phyloP scores from a whole-genome alignment of 345 rosid genomes.

The Citrus mangshanensis region DNA sequence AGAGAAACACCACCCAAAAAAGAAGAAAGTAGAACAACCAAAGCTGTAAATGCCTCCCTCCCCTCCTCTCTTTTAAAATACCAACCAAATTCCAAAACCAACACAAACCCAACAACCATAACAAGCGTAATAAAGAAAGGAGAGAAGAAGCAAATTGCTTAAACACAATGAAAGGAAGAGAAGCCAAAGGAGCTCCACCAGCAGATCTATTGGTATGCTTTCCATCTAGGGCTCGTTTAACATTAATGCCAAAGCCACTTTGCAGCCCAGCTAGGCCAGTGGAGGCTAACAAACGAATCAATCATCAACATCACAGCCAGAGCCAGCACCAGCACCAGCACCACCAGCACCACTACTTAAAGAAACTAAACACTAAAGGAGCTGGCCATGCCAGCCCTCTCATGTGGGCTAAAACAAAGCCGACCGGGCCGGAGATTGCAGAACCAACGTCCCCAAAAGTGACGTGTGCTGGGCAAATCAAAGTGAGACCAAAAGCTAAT shows the following conservation, averaged over 20 bases:
- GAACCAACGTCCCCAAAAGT: slow-evolving; percentile 94
- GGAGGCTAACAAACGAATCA: slow-evolving; percentile 43
- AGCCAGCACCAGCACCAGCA: slow-evolving; percentile 15
- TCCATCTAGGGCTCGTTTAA: slow-evolving; percentile 70
- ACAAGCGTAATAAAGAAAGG: not conserved
- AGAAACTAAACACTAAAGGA: slow-evolving; percentile 30
- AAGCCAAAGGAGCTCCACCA: slow-evolving; percentile 54
- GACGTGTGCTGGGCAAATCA: slow-evolving; percentile 94
- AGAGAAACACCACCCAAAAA: slow-evolving; percentile 11
- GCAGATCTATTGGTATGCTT: slow-evolving; percentile 83
- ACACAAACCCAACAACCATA: slow-evolving; percentile 13
- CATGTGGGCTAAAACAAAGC: slow-evolving; percentile 63
- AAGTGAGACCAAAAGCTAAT: slow-evolving; percentile 57
- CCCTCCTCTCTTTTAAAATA: slow-evolving; percentile 29
- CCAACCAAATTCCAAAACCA: not conserved
- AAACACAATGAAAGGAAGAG: slow-evolving; percentile 63
- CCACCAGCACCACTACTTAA: slow-evolving; percentile 15
- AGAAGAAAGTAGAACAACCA: slow-evolving; percentile 8
- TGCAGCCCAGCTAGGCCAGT: slow-evolving; percentile 68
- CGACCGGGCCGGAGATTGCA: slow-evolving; percentile 41
- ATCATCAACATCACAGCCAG: slow-evolving; percentile 32
- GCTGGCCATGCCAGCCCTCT: slow-evolving; percentile 49
- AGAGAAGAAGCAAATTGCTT: slow-evolving; percentile 7
- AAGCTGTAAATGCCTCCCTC: slow-evolving; percentile 32
- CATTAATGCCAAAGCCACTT: slow-evolving; percentile 65